Percentiles rank a stretch among this genome's conserved stretches.
phyloP scores from a whole-genome alignment of 1,284 basidiomycete genomes.

The Peniophora sp. region DNA sequence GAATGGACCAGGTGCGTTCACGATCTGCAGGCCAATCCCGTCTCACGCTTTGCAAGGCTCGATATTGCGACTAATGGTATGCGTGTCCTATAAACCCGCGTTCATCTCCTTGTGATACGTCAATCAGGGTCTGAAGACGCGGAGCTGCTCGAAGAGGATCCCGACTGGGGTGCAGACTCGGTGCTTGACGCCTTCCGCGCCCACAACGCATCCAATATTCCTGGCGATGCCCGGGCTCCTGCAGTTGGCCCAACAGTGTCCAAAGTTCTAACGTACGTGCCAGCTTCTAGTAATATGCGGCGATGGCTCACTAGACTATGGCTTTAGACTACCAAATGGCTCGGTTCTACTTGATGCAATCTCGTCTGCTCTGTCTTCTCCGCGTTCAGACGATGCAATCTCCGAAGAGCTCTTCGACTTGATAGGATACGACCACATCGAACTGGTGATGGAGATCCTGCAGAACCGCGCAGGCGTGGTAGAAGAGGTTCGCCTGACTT shows the following conservation, averaged over 20 bases:
- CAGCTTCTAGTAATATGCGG: conserved; percentile 7
- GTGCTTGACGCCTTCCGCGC: conserved; percentile 16
- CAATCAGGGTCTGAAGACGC: conserved; percentile 1
- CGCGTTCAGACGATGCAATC: conserved; percentile 56
- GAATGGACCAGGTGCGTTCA: conserved; percentile 26
- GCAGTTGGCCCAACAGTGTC: conserved; percentile 13
- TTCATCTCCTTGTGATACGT: not conserved
- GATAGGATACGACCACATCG: conserved; percentile 84
- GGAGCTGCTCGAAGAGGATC: conserved; percentile 7
- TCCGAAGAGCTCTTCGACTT: conserved; percentile 75
- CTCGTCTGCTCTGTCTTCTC: conserved; percentile 23
- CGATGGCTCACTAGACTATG: conserved; percentile 5
- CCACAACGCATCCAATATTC: not conserved
- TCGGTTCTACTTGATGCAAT: conserved; percentile 22
- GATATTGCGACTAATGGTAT: not conserved
- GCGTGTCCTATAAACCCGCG: not conserved
- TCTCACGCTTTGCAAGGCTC: not conserved
- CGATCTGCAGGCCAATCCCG: not conserved
- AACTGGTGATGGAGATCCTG: conserved; percentile 55
- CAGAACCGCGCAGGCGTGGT: conserved; percentile 32
- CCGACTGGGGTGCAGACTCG: conserved; percentile 15
- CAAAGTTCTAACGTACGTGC: conserved; percentile 24
- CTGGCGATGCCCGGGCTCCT: not conserved
- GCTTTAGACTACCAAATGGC: conserved; percentile 23
- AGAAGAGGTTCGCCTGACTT: not conserved